Base-by-base conservation (phyloP, 257 asterid genomes). In the Nicotiana benthamiana region DNA sequence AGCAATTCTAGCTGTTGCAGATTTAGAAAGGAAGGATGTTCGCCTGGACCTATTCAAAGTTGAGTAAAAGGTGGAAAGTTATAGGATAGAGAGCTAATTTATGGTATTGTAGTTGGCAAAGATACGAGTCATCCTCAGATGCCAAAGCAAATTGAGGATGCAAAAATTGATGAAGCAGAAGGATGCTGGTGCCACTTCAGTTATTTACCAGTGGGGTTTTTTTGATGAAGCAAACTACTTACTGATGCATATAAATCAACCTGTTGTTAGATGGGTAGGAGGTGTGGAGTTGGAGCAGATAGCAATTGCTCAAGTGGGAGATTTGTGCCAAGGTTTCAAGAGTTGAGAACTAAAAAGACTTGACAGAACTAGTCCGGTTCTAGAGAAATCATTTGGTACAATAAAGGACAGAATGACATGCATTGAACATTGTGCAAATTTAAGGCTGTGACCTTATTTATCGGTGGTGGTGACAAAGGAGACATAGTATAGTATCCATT, bases 241-340 rank as follows among this genome's bases (percentile, higher is more conserved):
- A 75, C 65, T 94, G 79, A 93, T 94, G 98, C 90, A 91, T 40
- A 91, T 97, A 83, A 86, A 94, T 74, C 83, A 93, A 83, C 98
- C 96, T 79, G 98, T 96, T 85, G 91, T 91, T 40, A 88, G 97
- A 75, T 94, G 98, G 98, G 98, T 94, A 61, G 98, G 98, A 81
- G 98, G 97, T 28, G 97, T 94, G 22, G 97, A 94, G 87, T 83
- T 94, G 77, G 98, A 94, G 88, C 84, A 90, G 85, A 94, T 94
- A 78, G 98, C 97, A 53, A 94, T 94, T 80, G 97, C 97, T 77
- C 97, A 93, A 97, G 98, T 82, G 97, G 97, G 83, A 88, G 97
- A 90, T 92, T 91, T 86, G 97, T 94, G 83, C 97, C 97, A 66
- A 90, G 98, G 88, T 94, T 94, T 86, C 98, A 93, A 83, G 97